Base-by-base conservation (phyloP, 257 asterid species). In the Cruciata laevipes region DNA sequence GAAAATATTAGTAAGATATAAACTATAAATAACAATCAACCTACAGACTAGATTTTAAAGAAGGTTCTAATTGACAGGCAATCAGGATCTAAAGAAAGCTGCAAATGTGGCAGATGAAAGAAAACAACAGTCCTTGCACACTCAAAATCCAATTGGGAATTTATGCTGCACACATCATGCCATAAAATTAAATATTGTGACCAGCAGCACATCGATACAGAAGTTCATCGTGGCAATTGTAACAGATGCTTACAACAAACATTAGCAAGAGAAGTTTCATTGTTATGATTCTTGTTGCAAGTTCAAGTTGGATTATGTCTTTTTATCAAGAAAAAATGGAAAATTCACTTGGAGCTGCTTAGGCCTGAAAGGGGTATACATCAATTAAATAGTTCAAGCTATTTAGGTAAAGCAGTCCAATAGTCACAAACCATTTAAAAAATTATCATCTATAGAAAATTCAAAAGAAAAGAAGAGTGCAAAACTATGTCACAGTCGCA, bases 271-370 rank as follows among this genome's bases (percentile, higher is more conserved):
- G 14, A 53, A 30, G 40, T 60, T 60, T 96, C 76, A 90, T 90
- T 73, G 99, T 90, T 96, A 93, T 93, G 60, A 51, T 51, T 51
- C 56, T 1, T 13, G 56, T 16, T 14, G 56, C 20, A 17, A 51
- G 7, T 1, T 17, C 30, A 27, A 27, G 30, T 27, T 27, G 1
- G 56, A n/a, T 51, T 51, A 5, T 35, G 38, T 4, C 0, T 35
- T 35, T 35, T 51, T n/a, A 51, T 51, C 17, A 16, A 51, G 6
- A 14, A 51, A 51, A 17, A 51, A 2, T 17, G 17, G 59, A 10
- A 56, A 53, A 20, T 1, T 18, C 9, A n/a, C 9, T 32, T 32
- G 5, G 37, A 38, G 44, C 44, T 38, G 7, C 7, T 38, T 6
- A 38, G 8, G 44, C 6, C 44, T 38, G 37, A 32, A 52, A 52